phyloP scores from a whole-genome alignment of 495 filamentous ascomycete genomes.

The Apiosordaria backusii region DNA sequence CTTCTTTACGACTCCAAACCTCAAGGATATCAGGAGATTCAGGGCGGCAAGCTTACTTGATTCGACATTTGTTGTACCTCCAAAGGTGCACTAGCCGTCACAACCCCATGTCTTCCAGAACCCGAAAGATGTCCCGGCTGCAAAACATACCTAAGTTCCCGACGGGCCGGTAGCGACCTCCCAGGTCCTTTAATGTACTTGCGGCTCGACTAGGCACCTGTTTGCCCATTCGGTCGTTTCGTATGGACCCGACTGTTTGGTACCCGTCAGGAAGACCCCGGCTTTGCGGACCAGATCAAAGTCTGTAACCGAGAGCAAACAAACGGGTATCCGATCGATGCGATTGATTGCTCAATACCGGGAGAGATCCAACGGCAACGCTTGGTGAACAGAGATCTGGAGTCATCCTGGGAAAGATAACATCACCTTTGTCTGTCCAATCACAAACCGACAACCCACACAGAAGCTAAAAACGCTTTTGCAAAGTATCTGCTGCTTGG shows the following conservation, averaged over 20 bases:
- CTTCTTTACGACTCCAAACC: not conserved
- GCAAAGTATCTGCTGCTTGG: constrained; percentile 8
- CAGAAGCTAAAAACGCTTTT: not conserved
- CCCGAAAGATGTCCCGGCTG: constrained; percentile 17
- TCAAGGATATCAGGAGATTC: not conserved
- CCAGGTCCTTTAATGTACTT: not conserved
- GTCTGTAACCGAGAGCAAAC: not conserved
- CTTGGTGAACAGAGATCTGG: not conserved
- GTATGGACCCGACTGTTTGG: not conserved
- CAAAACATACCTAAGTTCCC: constrained; percentile 24
- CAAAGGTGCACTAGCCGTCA: constrained; percentile 19
- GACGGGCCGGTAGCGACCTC: constrained; percentile 19
- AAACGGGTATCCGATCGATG: not conserved
- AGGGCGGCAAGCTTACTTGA: not conserved
- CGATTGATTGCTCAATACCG: not conserved
- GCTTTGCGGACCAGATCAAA: not conserved
- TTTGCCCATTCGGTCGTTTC: not conserved
- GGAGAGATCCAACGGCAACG: not conserved
- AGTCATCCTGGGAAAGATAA: not conserved
- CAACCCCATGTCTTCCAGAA: constrained; percentile 6
- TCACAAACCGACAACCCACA: not conserved
- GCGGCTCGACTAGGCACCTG: not conserved
- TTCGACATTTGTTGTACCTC: not conserved
- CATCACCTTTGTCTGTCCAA: constrained; percentile 4
- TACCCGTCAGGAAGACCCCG: not conserved